Evolutionary conservation across 352 stramenopile species (phyloP), one percentile per base, ranked within the genome.

Genomic region (Aphanomyces euteiches): DNA sequence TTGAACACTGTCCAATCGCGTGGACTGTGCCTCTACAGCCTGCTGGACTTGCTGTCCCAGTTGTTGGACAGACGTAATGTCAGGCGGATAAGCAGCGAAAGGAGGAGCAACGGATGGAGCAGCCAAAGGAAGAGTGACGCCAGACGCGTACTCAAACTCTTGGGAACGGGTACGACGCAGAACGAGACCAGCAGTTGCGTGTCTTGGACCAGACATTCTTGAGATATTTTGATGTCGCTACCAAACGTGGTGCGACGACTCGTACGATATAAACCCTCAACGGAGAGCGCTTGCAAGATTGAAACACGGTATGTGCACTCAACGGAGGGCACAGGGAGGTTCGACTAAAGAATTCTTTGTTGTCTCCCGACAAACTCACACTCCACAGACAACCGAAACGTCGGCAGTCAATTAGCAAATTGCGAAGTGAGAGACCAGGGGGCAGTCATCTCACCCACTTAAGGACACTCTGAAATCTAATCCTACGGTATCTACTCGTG

Each of bases 311-410:
- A 61, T 15, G 36, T 61, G 54, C 54, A 40, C 54, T 37, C 13
- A 61, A 61, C 13, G 5, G 39, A 37, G n/a, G 12, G 28, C 28
- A 21, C 12, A 21, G n/a, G 54, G 21, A 61, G 54, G 5, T 41
- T 61, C 36, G 5, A 38, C 54, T 61, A 61, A 61, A 61, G 54
- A 61, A 61, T 61, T 61, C 54, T 61, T 61, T 61, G 54, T 61
- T 61, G 54, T 61, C 13, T 5, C 54, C 43, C 54, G 43, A n/a
- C n/a, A n/a, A n/a, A n/a, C n/a, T n/a, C n/a, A n/a, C n/a, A n/a
- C n/a, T n/a, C n/a, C n/a, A n/a, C n/a, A n/a, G n/a, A n/a, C n/a
- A n/a, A n/a, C n/a, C n/a, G n/a, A n/a, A n/a, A n/a, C n/a, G n/a
- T n/a, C n/a, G n/a, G n/a, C n/a, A n/a, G n/a, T n/a, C n/a, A n/a